Evolutionary conservation across 2,329 filamentous ascomycete species (phyloP), one percentile per base, ranked within the genome.

Genomic region (Fusarium globosum): DNA sequence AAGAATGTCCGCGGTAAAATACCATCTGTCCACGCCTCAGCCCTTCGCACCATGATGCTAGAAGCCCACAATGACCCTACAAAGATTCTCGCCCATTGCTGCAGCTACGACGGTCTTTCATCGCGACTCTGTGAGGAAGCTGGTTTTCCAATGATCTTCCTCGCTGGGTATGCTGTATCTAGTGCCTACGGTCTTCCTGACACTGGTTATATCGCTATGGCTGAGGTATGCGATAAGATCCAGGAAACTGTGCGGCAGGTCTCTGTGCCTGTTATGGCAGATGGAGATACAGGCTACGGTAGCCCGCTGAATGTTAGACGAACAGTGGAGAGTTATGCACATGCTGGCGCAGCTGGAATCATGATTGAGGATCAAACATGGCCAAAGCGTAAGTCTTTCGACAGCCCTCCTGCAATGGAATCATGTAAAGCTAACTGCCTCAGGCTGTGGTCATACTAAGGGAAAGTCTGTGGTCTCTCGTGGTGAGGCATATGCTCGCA

Each of bases 341-440:
- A 76, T 8, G 84, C 84, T 0, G 84, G 81, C 7, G 82, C 81
- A 1, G 81, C 82, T 20, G 81, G 81, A 1, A 65, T 82, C 45
- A 81, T 82, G 83, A 85, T 87, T 65, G 85, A 86, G 64, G 85
- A 86, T 58, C 85, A 86, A 69, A 85, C 82, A 1, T 87, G 85
- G 85, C 85, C 85, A 7, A 87, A 87, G 66, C 76, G 85, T 86
- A 77, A 71, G 81, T 63, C 12, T 26, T 33, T 6, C 11, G 33
- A 33, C 2, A 13, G 2, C 4, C 12, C 12, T 33, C 2, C 13
- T 13, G 13, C 12, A 33, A 14, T 5, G 2, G 13, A 33, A 33
- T 33, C 13, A 33, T 33, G 13, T 33, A 33, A 33, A 33, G 38
- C 21, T 49, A 36, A 52, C 3, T 12, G 1, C 0, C 5, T 15